A percentile compares a stretch with the other conserved stretches of the same genome.
Evolutionary conservation across 805 yeast genomes (phyloP).

Genomic region (Aciculoconidium aculeatum): DNA sequence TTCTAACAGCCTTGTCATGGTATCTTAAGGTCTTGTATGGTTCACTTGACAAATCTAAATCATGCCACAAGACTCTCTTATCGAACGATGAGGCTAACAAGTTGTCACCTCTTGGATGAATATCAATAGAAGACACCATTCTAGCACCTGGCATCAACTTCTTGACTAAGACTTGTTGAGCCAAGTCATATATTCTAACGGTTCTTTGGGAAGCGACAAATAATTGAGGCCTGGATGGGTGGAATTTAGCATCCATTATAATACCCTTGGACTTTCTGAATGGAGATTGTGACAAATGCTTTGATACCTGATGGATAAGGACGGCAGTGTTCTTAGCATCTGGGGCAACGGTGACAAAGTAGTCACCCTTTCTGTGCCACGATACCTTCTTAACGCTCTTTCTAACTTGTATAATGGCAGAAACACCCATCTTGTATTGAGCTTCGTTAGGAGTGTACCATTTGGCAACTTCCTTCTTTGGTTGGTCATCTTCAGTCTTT

Average conservation of each 20-base stretch:
- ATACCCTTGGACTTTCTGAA: slow-evolving; percentile 90
- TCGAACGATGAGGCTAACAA: slow-evolving; percentile 89
- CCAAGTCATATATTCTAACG: slow-evolving; percentile 82
- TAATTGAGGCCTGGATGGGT: slow-evolving; percentile 90
- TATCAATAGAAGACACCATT: slow-evolving; percentile 86
- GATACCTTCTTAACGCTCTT: slow-evolving; percentile 71
- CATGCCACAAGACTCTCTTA: slow-evolving; percentile 96
- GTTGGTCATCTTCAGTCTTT: slow-evolving; percentile 7
- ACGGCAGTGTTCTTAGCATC: slow-evolving; percentile 85
- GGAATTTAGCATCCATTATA: slow-evolving; percentile 93
- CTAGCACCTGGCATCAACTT: slow-evolving; percentile 92
- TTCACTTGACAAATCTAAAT: slow-evolving; percentile 77
- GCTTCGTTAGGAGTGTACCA: slow-evolving; percentile 77
- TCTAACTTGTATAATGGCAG: slow-evolving; percentile 62
- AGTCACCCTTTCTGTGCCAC: slow-evolving; percentile 98
- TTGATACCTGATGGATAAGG: slow-evolving; percentile 88
- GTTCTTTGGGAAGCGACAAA: slow-evolving; percentile 93
- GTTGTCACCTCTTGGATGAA: slow-evolving; percentile 96
- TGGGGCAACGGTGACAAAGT: slow-evolving; percentile 95
- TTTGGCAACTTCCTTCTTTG: slow-evolving; percentile 54
- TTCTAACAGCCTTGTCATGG: slow-evolving; percentile 91
- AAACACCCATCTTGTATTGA: slow-evolving; percentile 58
- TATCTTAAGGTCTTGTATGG: slow-evolving; percentile 95
- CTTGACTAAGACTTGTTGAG: slow-evolving; percentile 77
- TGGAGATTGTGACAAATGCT: slow-evolving; percentile 93